These are phyloP conservation scores for Vitis hybrid DNA, from an alignment of 177 flowering plant species.

Conservation along the genomic window DNA sequence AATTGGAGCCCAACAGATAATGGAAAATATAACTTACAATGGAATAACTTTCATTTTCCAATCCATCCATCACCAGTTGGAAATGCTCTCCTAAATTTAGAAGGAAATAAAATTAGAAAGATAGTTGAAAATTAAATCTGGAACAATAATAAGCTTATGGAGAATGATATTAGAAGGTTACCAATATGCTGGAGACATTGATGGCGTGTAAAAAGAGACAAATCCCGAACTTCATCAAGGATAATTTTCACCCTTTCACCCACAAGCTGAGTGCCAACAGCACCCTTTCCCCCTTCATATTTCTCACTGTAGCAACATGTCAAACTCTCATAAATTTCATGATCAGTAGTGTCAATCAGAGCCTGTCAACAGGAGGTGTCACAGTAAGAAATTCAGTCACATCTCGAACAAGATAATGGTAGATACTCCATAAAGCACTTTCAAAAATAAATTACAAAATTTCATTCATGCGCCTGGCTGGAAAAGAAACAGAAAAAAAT, in stretches of 20 bases:
- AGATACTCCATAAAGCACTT: no score
- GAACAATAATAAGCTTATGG: neutral
- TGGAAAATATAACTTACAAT: constrained; percentile 47
- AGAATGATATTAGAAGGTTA: constrained; percentile 15
- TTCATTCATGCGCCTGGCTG: no score
- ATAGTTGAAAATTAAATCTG: neutral
- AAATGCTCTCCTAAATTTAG: constrained; percentile 68
- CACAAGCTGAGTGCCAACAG: constrained; percentile 73
- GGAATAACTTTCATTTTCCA: constrained; percentile 46
- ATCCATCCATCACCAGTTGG: constrained; percentile 59
- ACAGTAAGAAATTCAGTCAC: neutral
- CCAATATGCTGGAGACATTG: constrained; percentile 82
- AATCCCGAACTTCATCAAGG: constrained; percentile 72
- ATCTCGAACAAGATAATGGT: neutral
- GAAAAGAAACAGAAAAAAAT: no score
- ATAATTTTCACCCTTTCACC: constrained; percentile 90
- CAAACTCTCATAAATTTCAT: constrained; percentile 66
- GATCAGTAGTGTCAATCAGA: constrained; percentile 74
- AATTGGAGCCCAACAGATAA: neutral
- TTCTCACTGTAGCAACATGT: constrained; percentile 53
- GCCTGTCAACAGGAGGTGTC: constrained; percentile 48
- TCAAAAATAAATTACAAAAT: no score
- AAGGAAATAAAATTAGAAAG: neutral
- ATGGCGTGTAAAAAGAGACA: constrained; percentile 53
- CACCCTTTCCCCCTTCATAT: constrained; percentile 52